Base-by-base conservation (phyloP, 306 rosid genomes). In the Mucuna pruriens region DNA sequence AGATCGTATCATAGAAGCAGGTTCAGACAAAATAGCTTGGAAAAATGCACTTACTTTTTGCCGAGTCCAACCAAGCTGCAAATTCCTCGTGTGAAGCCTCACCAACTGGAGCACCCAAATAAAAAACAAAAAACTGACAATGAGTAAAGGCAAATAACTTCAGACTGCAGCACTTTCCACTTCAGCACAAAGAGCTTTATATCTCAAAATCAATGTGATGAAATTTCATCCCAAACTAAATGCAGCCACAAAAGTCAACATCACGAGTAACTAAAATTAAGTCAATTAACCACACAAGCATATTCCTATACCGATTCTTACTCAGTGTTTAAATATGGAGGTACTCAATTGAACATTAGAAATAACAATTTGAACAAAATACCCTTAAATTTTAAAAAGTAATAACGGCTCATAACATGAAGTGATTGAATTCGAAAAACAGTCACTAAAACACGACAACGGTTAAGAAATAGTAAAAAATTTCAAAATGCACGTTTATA, bases 61-160 rank as follows among this genome's bases (percentile, higher is more conserved):
- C 39, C 98, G 97, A 87, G 94, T 91, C 99, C 97, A 95, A 74
- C 93, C 92, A 74, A 63, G 78, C 76, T 85, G 90, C 63, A 78
- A 79, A 64, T 85, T 89, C 74, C 99, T 89, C 71, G 34, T 70
- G 80, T 93, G 97, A 84, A 95, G 88, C 83, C 97, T 90, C 55
- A 82, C 29, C 74, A 93, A 82, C 99, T 95, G 89, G 7, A 74
- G 88, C 69, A 85, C 77, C 75, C 22, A 62, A 78, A 69, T 23
- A 77, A 71, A 9, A 49, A 60, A 74, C 0, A 29, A 74, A 34
- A 55, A 78, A 79, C 51, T 8, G 63, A 23, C 44, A 71, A 5
- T 82, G 58, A 83, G 65, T 78, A 46, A 62, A 82, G 15, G 65
- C 44, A 80, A 80, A 49, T 9, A 77, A 82, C 76, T 69, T 23